Percentiles rank a stretch among this genome's conserved stretches.
phyloP scores from a whole-genome alignment of 1,139 yeast genomes.

The Candida glucosophila region DNA sequence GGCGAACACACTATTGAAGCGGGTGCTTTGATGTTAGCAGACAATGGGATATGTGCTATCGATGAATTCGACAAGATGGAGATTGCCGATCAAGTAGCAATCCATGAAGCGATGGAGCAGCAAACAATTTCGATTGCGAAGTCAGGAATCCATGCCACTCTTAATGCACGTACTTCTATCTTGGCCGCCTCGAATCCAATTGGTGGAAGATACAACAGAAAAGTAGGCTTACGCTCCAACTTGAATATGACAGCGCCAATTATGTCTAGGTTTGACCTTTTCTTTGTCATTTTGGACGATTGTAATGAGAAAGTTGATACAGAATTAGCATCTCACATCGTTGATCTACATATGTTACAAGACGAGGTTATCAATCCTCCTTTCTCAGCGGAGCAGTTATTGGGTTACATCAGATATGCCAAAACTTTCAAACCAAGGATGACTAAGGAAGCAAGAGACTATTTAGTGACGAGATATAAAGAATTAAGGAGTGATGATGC shows the following conservation, averaged over 20 bases:
- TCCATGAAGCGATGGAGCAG: slow-evolving; percentile 99
- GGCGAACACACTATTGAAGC: slow-evolving; percentile 98
- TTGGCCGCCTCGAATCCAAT: slow-evolving; percentile 97
- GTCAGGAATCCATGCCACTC: slow-evolving; percentile 96
- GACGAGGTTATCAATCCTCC: slow-evolving; percentile 92
- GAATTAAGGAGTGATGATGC: slow-evolving; percentile 89
- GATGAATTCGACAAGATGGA: slow-evolving; percentile 99
- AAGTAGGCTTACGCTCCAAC: slow-evolving; percentile 75
- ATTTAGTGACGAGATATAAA: slow-evolving; percentile 72
- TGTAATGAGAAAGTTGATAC: slow-evolving; percentile 89
- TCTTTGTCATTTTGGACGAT: slow-evolving; percentile 91
- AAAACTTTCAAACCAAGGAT: slow-evolving; percentile 87
- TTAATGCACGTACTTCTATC: slow-evolving; percentile 92
- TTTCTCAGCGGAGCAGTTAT: slow-evolving; percentile 78
- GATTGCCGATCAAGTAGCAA: slow-evolving; percentile 90
- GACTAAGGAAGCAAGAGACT: slow-evolving; percentile 74
- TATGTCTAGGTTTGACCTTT: slow-evolving; percentile 95
- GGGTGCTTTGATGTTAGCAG: slow-evolving; percentile 98
- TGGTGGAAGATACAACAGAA: slow-evolving; percentile 90
- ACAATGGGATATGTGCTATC: slow-evolving; percentile 96
- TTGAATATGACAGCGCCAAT: slow-evolving; percentile 98
- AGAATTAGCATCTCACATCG: slow-evolving; percentile 86
- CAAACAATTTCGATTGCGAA: slow-evolving; percentile 97
- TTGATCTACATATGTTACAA: slow-evolving; percentile 81
- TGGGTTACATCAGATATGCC: slow-evolving; percentile 86